Conservation (phyloP, 1,139 yeast genomes). For the Lodderomyces pseudojiufengensis region DNA sequence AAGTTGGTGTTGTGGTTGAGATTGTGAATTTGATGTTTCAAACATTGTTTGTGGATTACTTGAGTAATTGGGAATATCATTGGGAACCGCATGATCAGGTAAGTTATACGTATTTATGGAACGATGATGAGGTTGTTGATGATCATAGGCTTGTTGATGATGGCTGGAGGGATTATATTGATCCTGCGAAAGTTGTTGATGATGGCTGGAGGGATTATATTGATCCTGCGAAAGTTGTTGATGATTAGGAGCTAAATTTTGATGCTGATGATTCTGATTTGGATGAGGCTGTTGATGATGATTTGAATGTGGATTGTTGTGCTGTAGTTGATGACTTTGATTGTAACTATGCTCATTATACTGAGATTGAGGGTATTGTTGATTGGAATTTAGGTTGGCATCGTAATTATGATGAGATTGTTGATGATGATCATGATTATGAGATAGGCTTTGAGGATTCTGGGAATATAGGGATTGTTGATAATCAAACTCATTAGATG, state of each 20-base stretch:
- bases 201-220: neutral
- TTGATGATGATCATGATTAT: neutral
- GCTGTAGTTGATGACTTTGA: constrained; percentile 5
- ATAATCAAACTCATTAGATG: neutral
- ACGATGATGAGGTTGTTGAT: constrained; percentile 1
- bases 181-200: neutral
- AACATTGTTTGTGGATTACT: neutral
- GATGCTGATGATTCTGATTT: neutral
- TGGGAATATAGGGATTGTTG: neutral
- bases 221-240: constrained; percentile 1
- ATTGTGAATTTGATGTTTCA: constrained; percentile 1
- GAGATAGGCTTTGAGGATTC: neutral
- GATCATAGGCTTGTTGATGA: neutral
- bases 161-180: neutral
- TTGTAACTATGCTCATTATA: too few relatives aligned
- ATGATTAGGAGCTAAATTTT: neutral
- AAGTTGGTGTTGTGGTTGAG: constrained; percentile 2
- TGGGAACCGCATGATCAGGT: neutral
- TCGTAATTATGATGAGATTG: constrained; percentile 2
- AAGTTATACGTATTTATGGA: neutral
- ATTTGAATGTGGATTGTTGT: neutral
- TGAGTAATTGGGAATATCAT: neutral
- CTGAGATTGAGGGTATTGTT: neutral
- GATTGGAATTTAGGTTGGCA: too few relatives aligned
- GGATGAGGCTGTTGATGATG: neutral